Evolutionary conservation across 139 green algal species (phyloP), one percentile per base, ranked within the genome.

Genomic region (Nannochloris sp.): DNA sequence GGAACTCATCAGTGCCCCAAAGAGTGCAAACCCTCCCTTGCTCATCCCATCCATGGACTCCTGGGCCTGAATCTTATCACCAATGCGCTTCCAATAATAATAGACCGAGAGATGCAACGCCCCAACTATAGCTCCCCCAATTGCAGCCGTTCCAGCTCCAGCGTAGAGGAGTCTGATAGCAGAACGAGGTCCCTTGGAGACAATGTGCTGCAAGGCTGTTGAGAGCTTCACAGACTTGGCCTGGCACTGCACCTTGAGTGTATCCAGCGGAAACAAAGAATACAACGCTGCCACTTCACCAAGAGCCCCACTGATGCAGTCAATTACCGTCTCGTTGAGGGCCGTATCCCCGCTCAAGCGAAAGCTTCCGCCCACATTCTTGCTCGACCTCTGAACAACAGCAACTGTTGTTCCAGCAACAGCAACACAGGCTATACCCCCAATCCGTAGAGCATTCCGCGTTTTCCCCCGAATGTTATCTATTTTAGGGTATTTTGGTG

Each of bases 221-320:
- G 23, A 31, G 5, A 69, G 50, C 26, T 28, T 60, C 10, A 71
- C 5, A 55, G 74, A 58, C 11, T 78, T 70, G 0, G 76, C 73
- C 65, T 89, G 83, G 60, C 80, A 87, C 31, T 69, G 68, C 2
- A 86, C 81, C 76, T 88, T 90, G 33, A 90, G 66, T 1, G 79
- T 87, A 40, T 90, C 83, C 2, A 90, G 59, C 0, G 83, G 83
- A 33, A 87, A 90, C 2, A 90, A 65, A 4, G 80, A 49, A 3
- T 65, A 66, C 5, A 89, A 72, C 17, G 80, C 76, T 2, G 66
- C 75, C 2, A 90, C 58, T 49, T 90, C 83, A 1, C 83, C 83
- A 0, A 80, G 59, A 0, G 72, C 82, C 4, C 80, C 82, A 43
- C 50, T 78, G 11, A 87, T 70, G 3, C 71, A 72, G 46, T 89